Conservation (phyloP, 2,329 filamentous ascomycete species). For the Aspergillus fructus region DNA sequence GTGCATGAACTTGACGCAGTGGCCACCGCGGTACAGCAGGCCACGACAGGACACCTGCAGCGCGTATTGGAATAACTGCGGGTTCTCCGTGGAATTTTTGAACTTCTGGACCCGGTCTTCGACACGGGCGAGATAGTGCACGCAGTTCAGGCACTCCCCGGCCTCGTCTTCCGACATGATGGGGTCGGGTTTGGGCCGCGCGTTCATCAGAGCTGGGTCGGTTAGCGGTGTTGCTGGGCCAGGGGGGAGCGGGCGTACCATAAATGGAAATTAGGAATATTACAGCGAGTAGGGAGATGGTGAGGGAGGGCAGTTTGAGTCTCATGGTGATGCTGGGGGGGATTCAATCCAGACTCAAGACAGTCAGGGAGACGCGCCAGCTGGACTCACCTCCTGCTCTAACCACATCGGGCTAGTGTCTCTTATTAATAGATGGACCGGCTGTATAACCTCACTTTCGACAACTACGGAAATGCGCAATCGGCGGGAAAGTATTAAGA, state of each 20-base stretch:
- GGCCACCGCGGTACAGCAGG: conserved; percentile 3
- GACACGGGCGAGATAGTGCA: conserved; percentile 15
- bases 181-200: neutral
- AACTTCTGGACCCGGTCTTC: conserved; percentile 11
- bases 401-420: no score
- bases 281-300: neutral
- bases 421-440: no score
- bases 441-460: no score
- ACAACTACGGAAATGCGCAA: no score
- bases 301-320: neutral
- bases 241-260: neutral
- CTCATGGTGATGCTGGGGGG: no score
- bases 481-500: no score
- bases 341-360: no score
- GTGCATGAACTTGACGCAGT: conserved; percentile 16
- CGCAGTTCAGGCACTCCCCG: conserved; percentile 15
- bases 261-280: neutral
- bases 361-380: no score
- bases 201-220: neutral
- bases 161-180: neutral
- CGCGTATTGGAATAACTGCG: conserved; percentile 17
- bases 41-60: conserved; percentile 16
- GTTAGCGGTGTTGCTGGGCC: neutral
- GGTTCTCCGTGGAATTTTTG: conserved; percentile 8
- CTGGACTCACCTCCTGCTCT: no score